Evolutionary conservation across 192 early-diverging fungal genomes (phyloP).

Genomic region (Obelidium mucronatum): DNA sequence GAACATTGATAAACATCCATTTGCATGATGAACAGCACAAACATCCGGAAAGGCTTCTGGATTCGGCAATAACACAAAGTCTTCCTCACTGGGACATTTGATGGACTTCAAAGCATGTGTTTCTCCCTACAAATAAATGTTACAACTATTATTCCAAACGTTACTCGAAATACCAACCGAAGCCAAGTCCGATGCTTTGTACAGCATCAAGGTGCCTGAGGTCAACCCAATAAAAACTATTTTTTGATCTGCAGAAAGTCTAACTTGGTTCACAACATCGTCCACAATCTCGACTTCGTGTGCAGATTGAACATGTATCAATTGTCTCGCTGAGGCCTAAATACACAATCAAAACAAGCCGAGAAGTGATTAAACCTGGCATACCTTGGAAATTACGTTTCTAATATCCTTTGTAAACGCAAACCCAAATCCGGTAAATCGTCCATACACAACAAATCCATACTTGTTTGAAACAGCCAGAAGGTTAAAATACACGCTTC

Average conservation of each 20-base stretch:
- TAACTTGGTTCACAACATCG: conserved; percentile 25
- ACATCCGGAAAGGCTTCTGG: conserved; percentile 33
- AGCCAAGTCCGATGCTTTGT: not conserved
- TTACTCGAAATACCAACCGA: not conserved
- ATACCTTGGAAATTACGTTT: not conserved
- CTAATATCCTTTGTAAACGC: conserved; percentile 26
- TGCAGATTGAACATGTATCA: not conserved
- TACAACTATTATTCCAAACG: no score
- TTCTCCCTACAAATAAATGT: no score
- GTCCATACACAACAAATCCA: conserved; percentile 33
- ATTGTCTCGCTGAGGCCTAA: conserved; percentile 10
- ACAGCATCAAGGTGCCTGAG: not conserved
- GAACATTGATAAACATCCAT: conserved; percentile 9
- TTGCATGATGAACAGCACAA: conserved; percentile 6
- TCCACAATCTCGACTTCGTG: conserved; percentile 7
- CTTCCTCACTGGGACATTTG: not conserved
- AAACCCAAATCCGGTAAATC: conserved; percentile 26
- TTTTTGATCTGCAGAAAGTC: conserved; percentile 10
- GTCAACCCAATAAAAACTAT: conserved; percentile 3
- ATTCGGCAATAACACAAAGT: conserved; percentile 34
- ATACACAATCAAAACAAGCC: not conserved
- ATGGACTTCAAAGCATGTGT: no score
- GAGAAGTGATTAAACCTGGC: not conserved
- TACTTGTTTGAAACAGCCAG: conserved; percentile 34
- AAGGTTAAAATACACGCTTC: conserved; percentile 9